Evolutionary conservation across 495 filamentous ascomycete genomes (phyloP).

Genomic region (Choiromyces venosus): DNA sequence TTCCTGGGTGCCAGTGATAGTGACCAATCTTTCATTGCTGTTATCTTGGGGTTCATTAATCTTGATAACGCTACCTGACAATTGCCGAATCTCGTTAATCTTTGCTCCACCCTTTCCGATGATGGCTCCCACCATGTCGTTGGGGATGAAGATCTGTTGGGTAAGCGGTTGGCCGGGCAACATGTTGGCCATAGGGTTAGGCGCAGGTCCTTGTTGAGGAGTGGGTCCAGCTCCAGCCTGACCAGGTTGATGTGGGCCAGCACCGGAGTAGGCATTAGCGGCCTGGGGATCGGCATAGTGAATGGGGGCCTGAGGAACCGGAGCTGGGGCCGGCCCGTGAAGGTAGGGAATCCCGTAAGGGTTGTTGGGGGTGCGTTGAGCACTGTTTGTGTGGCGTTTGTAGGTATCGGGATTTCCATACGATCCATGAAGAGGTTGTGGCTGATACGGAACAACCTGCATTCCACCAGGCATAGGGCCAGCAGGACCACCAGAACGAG

Average conservation of each 20-base stretch:
- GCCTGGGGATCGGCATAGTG: constrained; percentile 67
- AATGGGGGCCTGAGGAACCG: constrained; percentile 63
- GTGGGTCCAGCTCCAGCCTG: constrained; percentile 52
- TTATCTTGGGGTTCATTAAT: constrained; percentile 99
- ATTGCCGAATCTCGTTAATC: constrained; percentile 97
- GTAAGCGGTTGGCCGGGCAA: constrained; percentile 84
- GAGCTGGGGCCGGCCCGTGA: constrained; percentile 57
- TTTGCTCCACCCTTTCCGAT: constrained; percentile 98
- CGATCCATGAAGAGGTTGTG: constrained; percentile 83
- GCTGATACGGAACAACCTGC: constrained; percentile 93
- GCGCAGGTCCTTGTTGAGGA: constrained; percentile 45
- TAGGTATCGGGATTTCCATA: constrained; percentile 88
- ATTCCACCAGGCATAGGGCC: constrained; percentile 92
- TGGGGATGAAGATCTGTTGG: constrained; percentile 97
- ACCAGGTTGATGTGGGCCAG: constrained; percentile 72
- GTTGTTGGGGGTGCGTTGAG: constrained; percentile 53
- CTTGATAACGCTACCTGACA: constrained; percentile 98
- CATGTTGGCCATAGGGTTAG: constrained; percentile 67
- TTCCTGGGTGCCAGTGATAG: constrained; percentile 94
- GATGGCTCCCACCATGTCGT: constrained; percentile 99
- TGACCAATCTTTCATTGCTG: constrained; percentile 95
- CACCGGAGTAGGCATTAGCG: constrained; percentile 59
- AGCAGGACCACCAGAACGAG: constrained; percentile 85
- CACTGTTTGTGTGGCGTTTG: constrained; percentile 68
- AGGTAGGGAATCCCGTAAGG: constrained; percentile 67